Base-by-base conservation (phyloP, 441 rosid genomes). In the Capsella rubella region DNA sequence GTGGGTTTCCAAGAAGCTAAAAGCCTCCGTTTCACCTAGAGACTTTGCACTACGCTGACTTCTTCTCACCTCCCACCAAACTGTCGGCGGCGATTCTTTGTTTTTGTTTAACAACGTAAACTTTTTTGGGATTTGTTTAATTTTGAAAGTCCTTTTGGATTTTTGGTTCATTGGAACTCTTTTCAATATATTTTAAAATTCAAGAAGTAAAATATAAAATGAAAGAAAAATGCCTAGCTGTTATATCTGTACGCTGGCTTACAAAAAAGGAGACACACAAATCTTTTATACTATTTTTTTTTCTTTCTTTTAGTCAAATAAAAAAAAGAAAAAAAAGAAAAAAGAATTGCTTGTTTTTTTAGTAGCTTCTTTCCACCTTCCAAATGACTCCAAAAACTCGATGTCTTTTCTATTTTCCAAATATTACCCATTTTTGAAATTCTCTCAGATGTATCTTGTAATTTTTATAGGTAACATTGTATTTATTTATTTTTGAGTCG, bases 61-160 rank as follows among this genome's bases (percentile, higher is more conserved):
- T 55, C 47, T 67, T 52, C n/a, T 45, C 71, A 27, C 39, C 71
- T 42, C 43, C 70, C 70, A 75, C 78, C 49, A 68, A 68, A 69
- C 70, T 75, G 74, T 75, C 79, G 79, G 79, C 79, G 74, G 74
- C 46, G 59, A 69, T 53, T n/a, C 56, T 60, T 60, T 45, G 62
- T 67, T 21, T 60, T 60, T 45, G 62, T 67, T 21, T 21, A 21
- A 49, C 37, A 1, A 47, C 56, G 13, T 50, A 29, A 60, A 21
- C 25, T 21, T 39, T 9, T 42, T 40, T 9, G 4, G 49, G 43
- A 68, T 68, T 75, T 52, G 65, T 69, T 62, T 34, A 54, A 21
- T 10, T 52, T 5, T 37, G 4, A 8, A 8, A 71, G 51, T 71
- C 64, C 67, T 63, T 64, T 49, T 60, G 59, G 69, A 21, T 21